phyloP scores from a whole-genome alignment of 2,329 filamentous ascomycete species.

The Magnaporthiopsis rhizophila region DNA sequence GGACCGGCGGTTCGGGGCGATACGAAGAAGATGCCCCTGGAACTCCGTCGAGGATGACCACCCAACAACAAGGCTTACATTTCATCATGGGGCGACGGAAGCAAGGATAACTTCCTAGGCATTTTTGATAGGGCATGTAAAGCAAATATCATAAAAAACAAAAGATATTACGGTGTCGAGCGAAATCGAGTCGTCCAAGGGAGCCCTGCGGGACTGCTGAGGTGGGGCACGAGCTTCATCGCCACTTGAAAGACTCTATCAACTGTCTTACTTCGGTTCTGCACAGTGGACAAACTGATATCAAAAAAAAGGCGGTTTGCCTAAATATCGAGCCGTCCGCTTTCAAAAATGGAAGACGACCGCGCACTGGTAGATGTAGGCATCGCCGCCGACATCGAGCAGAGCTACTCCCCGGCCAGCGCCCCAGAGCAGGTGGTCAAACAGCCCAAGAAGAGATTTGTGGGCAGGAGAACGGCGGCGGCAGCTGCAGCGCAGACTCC shows the following conservation, averaged over 20 bases:
- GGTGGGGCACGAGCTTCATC: background rate
- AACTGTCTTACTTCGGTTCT: background rate
- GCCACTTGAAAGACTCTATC: slow-evolving; percentile 5
- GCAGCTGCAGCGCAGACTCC: slow-evolving; percentile 36
- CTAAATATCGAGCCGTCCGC: background rate
- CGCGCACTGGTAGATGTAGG: slow-evolving; percentile 63
- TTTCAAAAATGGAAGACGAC: slow-evolving; percentile 62
- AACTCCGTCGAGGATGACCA: background rate
- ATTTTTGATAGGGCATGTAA: too few relatives aligned
- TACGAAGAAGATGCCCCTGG: too few relatives aligned
- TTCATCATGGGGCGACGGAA: too few relatives aligned
- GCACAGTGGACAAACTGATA: background rate
- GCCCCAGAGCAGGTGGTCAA: slow-evolving; percentile 26
- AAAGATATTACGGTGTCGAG: too few relatives aligned
- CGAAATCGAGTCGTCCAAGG: background rate
- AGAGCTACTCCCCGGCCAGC: slow-evolving; percentile 1
- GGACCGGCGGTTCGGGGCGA: too few relatives aligned
- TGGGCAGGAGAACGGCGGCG: slow-evolving; percentile 70
- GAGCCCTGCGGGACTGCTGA: background rate
- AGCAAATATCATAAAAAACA: too few relatives aligned
- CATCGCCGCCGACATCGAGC: slow-evolving; percentile 56
- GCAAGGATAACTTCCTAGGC: too few relatives aligned
- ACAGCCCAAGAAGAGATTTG: slow-evolving; percentile 86
- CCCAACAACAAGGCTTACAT: background rate
- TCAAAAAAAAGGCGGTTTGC: background rate